These are phyloP conservation scores for Sporothrix inflata DNA, from an alignment of 2,329 filamentous ascomycete species.

Conservation along the genomic window DNA sequence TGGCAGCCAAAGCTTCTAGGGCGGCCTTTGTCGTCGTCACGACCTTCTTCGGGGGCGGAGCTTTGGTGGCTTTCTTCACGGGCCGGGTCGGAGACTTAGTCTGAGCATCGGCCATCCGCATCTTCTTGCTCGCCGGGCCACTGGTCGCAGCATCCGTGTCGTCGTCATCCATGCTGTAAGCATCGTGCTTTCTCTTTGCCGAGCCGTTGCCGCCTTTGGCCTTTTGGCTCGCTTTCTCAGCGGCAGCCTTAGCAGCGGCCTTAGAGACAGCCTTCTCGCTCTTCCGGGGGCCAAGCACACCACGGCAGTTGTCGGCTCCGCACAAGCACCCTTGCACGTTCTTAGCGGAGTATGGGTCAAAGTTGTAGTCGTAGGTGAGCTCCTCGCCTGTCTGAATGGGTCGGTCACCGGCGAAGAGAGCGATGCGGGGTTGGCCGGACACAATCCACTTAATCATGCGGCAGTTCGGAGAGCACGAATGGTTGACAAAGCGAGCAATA, in stretches of 20 bases:
- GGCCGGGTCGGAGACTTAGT: slow-evolving; percentile 21
- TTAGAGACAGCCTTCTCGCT: slow-evolving; percentile 44
- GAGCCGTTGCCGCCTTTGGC: slow-evolving; percentile 17
- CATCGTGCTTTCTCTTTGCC: slow-evolving; percentile 29
- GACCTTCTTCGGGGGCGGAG: not conserved
- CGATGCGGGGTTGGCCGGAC: slow-evolving; percentile 90
- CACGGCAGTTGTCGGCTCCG: slow-evolving; percentile 65
- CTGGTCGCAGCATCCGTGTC: not conserved
- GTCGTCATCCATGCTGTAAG: slow-evolving; percentile 27
- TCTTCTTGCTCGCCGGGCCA: slow-evolving; percentile 29
- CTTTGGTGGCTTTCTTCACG: not conserved
- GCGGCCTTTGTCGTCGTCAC: slow-evolving; percentile 32
- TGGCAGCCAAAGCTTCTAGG: slow-evolving; percentile 25
- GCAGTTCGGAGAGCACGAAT: slow-evolving; percentile 95
- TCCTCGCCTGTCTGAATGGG: slow-evolving; percentile 95
- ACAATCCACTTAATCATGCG: slow-evolving; percentile 99
- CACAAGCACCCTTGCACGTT: slow-evolving; percentile 70
- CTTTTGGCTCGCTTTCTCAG: not conserved
- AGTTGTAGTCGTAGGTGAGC: slow-evolving; percentile 89
- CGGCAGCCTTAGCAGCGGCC: slow-evolving; percentile 27
- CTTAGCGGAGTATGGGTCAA: slow-evolving; percentile 69
- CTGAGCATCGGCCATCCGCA: not conserved
- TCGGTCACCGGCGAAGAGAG: slow-evolving; percentile 86
- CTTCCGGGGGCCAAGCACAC: slow-evolving; percentile 65
- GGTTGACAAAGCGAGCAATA: slow-evolving; percentile 97